Percentiles rank a stretch among this genome's conserved stretches.
phyloP scores from a whole-genome alignment of 2,329 filamentous ascomycete species.

The Fusarium lateritium region DNA sequence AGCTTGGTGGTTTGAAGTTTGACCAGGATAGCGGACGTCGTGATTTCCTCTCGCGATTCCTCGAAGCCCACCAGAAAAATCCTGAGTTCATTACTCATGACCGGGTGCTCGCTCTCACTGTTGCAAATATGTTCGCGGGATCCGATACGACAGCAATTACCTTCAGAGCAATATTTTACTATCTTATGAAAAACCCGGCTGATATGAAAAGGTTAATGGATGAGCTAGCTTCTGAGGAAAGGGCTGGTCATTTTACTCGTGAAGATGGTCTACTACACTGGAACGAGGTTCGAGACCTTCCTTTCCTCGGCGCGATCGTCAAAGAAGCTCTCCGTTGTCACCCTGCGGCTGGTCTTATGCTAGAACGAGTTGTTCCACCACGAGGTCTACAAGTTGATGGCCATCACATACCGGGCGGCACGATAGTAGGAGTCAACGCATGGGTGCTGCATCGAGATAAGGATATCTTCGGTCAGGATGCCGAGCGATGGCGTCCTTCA shows the following conservation, averaged over 20 bases:
- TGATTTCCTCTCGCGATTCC: conserved; percentile 34
- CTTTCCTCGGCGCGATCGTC: conserved; percentile 82
- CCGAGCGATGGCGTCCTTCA: conserved; percentile 68
- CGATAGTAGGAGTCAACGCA: conserved; percentile 79
- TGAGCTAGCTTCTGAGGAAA: conserved; percentile 73
- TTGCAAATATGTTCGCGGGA: conserved; percentile 41
- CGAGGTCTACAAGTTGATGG: conserved; percentile 74
- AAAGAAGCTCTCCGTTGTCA: conserved; percentile 84
- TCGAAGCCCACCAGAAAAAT: conserved; percentile 25
- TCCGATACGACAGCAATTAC: conserved; percentile 39
- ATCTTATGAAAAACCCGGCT: conserved; percentile 14
- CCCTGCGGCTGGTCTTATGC: conserved; percentile 78
- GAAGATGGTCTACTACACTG: conserved; percentile 73
- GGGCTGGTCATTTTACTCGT: conserved; percentile 64
- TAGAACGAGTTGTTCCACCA: conserved; percentile 79
- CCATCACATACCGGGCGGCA: conserved; percentile 74
- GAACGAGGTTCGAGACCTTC: conserved; percentile 76
- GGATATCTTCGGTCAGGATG: conserved; percentile 77
- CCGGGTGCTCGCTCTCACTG: conserved; percentile 23
- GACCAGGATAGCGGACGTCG: neutral
- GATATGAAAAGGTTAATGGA: conserved; percentile 65
- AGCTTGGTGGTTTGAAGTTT: neutral
- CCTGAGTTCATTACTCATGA: conserved; percentile 27
- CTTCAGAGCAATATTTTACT: conserved; percentile 33
- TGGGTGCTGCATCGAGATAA: conserved; percentile 80